Base-by-base conservation (phyloP, 2,329 filamentous ascomycete genomes). In the Ophiostoma sp. region DNA sequence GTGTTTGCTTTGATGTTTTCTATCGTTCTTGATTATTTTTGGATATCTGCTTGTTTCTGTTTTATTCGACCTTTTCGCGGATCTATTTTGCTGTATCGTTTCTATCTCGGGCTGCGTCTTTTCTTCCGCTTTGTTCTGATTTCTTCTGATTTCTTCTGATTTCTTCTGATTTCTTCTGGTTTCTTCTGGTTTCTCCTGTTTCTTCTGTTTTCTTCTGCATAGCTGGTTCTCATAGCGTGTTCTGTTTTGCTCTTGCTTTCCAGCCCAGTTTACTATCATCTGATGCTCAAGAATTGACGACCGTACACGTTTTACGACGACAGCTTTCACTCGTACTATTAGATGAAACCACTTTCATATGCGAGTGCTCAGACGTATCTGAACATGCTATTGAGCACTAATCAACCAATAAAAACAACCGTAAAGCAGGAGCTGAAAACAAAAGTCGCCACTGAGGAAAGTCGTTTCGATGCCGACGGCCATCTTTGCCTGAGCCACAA, bases 261-360 rank as follows among this genome's bases (percentile, higher is more conserved):
- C 27, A 27, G 27, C 2, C 27, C 27, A 27, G 27, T 27, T 27
- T 27, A 27, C 27, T 27, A 49, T 6, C 36, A 58, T 58, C 55
- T 60, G 55, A 60, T 60, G 55, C n/a, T 60, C 27, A 60, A 60
- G 63, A 65, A 65, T 44, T 65, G 9, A 65, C 18, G 63, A 65
- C 41, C 41, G 63, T 44, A 64, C 41, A 42, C n/a, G 60, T 42
- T 55, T 64, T 64, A 64, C 60, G 27, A 64, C 41, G 27, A 62
- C 36, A 63, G 18, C 60, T 7, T 60, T 60, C 27, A 60, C 55
- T 60, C 5, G 55, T 11, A 42, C 12, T 18, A 16, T 40, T 36
- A 11, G 14, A 18, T 47, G 55, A 44, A 12, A 44, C 11, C 42
- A 38, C 55, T 60, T 14, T 5, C 12, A 18, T 14, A 38, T 60